phyloP scores from a whole-genome alignment of 176 grass and related monocot species.

The Cenchrus americanus region DNA sequence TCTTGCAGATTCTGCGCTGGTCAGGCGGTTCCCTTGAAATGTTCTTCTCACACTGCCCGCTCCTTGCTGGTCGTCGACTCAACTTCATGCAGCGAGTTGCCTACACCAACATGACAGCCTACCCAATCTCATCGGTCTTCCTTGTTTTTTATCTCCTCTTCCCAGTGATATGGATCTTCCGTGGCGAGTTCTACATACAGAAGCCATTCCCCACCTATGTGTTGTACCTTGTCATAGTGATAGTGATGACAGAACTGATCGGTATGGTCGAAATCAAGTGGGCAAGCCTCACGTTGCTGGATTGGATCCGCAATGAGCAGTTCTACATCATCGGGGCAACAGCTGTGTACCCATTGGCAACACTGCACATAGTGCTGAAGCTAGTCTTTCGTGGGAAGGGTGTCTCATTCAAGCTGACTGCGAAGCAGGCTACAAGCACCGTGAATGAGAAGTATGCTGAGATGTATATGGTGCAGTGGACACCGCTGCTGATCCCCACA shows the following conservation, averaged over 20 bases:
- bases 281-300: slow-evolving; percentile 51
- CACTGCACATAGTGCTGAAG: slow-evolving; percentile 54
- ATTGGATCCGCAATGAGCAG: slow-evolving; percentile 63
- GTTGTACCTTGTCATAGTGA: slow-evolving; percentile 46
- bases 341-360: slow-evolving; percentile 53
- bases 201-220: slow-evolving; percentile 61
- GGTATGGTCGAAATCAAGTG: slow-evolving; percentile 55
- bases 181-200: slow-evolving; percentile 57
- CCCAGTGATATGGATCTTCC: slow-evolving; percentile 57
- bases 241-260: slow-evolving; percentile 43
- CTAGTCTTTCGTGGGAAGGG: slow-evolving; percentile 46
- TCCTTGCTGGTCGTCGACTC: slow-evolving; percentile 44
- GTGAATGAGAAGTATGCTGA: slow-evolving; percentile 52
- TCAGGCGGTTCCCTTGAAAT: slow-evolving; percentile 59
- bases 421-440: slow-evolving; percentile 42
- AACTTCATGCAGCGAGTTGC: slow-evolving; percentile 50
- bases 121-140: slow-evolving; percentile 51
- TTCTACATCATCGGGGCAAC: slow-evolving; percentile 65
- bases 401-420: slow-evolving; percentile 56
- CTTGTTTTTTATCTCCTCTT: slow-evolving; percentile 60
- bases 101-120: slow-evolving; percentile 62
- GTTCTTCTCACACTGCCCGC: slow-evolving; percentile 56
- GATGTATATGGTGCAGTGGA: slow-evolving; percentile 47
- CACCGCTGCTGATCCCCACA: slow-evolving; percentile 40
- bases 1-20: slow-evolving; percentile 60